Percentiles rank a stretch among this genome's conserved stretches.
These are phyloP conservation scores for Chalciporus piperatus DNA, from an alignment of 768 basidiomycete genomes.

Conservation along the genomic window DNA sequence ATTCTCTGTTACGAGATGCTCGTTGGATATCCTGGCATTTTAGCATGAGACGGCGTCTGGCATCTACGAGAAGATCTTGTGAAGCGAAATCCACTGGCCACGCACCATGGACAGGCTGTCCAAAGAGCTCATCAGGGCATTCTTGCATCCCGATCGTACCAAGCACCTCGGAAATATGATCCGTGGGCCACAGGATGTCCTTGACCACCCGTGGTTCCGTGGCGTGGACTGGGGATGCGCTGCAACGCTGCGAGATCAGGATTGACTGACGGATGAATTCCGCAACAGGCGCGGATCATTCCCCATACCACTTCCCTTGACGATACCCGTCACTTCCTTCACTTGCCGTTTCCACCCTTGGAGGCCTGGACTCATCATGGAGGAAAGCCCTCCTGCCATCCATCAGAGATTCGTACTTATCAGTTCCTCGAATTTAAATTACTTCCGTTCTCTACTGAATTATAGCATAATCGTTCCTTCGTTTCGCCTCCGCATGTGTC, in stretches of 20 bases:
- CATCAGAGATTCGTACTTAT: conserved; percentile 63
- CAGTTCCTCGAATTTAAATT: conserved; percentile 78
- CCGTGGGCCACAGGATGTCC: conserved; percentile 87
- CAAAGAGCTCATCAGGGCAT: conserved; percentile 81
- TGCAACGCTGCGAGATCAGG: conserved; percentile 79
- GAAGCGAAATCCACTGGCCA: conserved; percentile 89
- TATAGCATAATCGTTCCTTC: conserved; percentile 26
- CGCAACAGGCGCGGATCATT: conserved; percentile 75
- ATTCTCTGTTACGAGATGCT: conserved; percentile 98
- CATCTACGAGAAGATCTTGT: conserved; percentile 96
- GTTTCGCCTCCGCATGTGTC: conserved; percentile 6
- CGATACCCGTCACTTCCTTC: conserved; percentile 84
- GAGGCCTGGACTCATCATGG: conserved; percentile 69
- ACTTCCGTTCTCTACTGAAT: conserved; percentile 8
- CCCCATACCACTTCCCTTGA: conserved; percentile 77
- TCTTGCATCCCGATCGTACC: conserved; percentile 88
- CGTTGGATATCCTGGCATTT: conserved; percentile 97
- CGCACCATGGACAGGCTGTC: conserved; percentile 85
- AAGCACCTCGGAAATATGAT: conserved; percentile 92
- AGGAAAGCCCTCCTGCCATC: conserved; percentile 56
- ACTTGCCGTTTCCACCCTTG: conserved; percentile 69
- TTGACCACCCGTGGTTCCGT: conserved; percentile 92
- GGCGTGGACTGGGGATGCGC: conserved; percentile 91
- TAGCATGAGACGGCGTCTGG: conserved; percentile 97
- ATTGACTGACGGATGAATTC: neutral